Base-by-base conservation (phyloP, 169 alveolate species). In the Cyclospora cayetanensis region DNA sequence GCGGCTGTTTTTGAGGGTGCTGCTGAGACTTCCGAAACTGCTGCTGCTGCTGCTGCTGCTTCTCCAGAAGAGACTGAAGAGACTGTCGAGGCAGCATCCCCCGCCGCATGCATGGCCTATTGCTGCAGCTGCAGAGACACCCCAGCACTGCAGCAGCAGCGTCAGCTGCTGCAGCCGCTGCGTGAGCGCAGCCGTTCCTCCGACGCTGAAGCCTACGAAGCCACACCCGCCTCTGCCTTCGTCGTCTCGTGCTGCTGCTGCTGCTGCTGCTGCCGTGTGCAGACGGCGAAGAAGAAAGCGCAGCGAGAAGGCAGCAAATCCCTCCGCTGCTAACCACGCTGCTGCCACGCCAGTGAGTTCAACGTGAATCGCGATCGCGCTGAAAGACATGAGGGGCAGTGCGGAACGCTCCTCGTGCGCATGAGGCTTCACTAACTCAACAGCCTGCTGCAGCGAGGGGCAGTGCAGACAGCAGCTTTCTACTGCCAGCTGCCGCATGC, bases 131-230 rank as follows among this genome's bases (percentile, higher is more conserved):
- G 70, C 70, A 55, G 85, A 74, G 22, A 74, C 85, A 74, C 85
- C 85, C 85, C 85, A 74, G 63, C 85, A 74, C 41, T 25, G 85
- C 85, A 74, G 85, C 85, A 74, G 37, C 29, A 18, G 65, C 39
- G 85, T 74, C 41, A 74, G 63, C 63, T 74, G 85, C 85, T 39
- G 85, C 85, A 74, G 85, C 65, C 85, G 85, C 85, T 39, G 85
- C 63, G 37, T 20, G 3, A 74, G 85, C 37, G 63, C 85, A 15
- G 85, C 65, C 41, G 85, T 74, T 74, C 65, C 85, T n/a, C n/a
- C n/a, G n/a, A n/a, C n/a, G n/a, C n/a, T n/a, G n/a, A n/a, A n/a
- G 4, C 65, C 53, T 39, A 22, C 41, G 29, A 74, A 39, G 65
- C 60, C 18, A 41, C 31, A 3, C 18, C 31, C 29, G 12, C 39